Conservation (phyloP, 768 basidiomycete species). For the Cytidiella melzeri region DNA sequence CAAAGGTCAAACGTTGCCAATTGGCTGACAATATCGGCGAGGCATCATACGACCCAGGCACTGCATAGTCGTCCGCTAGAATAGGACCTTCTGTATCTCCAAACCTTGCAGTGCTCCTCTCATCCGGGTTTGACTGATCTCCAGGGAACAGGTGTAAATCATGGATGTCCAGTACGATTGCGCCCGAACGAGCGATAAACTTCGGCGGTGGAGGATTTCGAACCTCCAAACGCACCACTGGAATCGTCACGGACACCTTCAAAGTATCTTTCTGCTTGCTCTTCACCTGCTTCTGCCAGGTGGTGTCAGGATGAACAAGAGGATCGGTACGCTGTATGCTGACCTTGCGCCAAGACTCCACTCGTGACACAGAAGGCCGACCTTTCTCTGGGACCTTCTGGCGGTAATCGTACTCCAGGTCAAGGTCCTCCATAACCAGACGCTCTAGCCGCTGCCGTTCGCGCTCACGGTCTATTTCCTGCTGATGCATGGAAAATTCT, state of each 20-base stretch:
- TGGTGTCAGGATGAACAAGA: too few species aligned
- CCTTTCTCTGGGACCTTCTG: slow-evolving; percentile 1
- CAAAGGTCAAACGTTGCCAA: slow-evolving; percentile 41
- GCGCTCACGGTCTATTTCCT: slow-evolving; percentile 18
- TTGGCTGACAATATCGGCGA: slow-evolving; percentile 32
- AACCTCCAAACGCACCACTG: slow-evolving; percentile 60
- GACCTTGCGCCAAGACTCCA: slow-evolving; percentile 3
- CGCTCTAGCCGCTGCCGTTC: slow-evolving; percentile 43
- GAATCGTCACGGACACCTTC: slow-evolving; percentile 34
- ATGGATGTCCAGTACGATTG: slow-evolving; percentile 58
- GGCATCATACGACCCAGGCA: slow-evolving; percentile 2
- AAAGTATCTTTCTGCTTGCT: background rate
- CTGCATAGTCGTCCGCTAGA: background rate
- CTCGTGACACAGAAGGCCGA: background rate
- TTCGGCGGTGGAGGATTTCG: slow-evolving; percentile 56
- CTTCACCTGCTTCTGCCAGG: too few species aligned
- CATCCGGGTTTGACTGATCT: slow-evolving; percentile 15
- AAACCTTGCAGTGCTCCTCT: slow-evolving; percentile 21
- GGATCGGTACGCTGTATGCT: too few species aligned
- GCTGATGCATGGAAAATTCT: slow-evolving; percentile 2
- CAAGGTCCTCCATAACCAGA: slow-evolving; percentile 52
- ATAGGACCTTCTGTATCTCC: slow-evolving; percentile 11
- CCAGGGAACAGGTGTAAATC: slow-evolving; percentile 37
- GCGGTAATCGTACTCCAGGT: slow-evolving; percentile 45
- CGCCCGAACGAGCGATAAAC: slow-evolving; percentile 54